Base-by-base conservation (phyloP, 2,329 filamentous ascomycete genomes). In the Beauveria pseudobassiana region DNA sequence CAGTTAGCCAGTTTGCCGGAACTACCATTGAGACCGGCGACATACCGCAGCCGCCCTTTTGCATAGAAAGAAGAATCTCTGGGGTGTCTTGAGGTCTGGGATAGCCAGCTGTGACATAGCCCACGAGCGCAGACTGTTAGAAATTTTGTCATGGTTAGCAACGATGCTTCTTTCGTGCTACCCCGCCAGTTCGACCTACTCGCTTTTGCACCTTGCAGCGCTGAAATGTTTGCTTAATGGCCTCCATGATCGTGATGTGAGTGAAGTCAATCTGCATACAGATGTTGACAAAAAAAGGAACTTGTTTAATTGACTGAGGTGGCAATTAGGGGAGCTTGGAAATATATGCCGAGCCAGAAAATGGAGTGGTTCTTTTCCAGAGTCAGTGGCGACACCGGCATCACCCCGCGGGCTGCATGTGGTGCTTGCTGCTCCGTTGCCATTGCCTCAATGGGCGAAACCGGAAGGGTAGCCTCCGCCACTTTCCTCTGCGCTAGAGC, bases 51-150 rank as follows among this genome's bases (percentile, higher is more conserved):
- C 95, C 95, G 71, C 95, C 95, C 73, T 88, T 91, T 78, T 99
- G 90, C 85, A 99, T 88, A 48, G 86, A 90, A 65, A 99, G 79
- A 70, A 98, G 80, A 66, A 97, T 88, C 73, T 91, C 86, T 55
- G 91, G 86, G 1, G 92, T 96, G 70, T 90, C 87, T 69, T 89
- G 85, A n/a, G 88, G 81, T 42, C 85, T 90, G 18, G 95, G 95
- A 73, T 87, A 99, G 61, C 95, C 95, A 63, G 93, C 93, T 28
- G 95, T 99, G 72, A 97, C 91, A 81, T 99, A 99, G 30, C 93
- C 93, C 66, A 99, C 91, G 64, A 99, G 83, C 56, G 95, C 93
- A 67, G 90, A 80, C 84, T 95, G 74, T 66, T 70, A 14, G 42
- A 10, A 22, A 54, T 57, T 61, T 30, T 28, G 38, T 38, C 43